phyloP scores from a whole-genome alignment of 352 stramenopile genomes.

The Phytopythium ostracodes region DNA sequence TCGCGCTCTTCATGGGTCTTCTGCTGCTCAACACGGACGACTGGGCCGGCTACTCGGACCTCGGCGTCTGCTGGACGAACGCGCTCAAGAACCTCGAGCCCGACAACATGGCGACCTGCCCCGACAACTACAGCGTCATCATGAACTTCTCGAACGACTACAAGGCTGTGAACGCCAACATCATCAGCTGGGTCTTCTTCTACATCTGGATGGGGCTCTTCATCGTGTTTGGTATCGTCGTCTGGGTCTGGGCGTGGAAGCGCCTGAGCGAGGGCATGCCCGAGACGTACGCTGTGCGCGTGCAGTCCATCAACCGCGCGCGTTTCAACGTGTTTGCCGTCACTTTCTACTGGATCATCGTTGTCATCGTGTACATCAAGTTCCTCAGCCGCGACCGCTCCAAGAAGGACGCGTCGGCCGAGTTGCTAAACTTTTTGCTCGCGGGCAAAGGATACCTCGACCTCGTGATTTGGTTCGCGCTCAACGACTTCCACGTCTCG shows the following conservation, averaged over 20 bases:
- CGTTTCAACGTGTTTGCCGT: constrained; percentile 88
- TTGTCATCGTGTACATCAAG: constrained; percentile 74
- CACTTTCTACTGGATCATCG: constrained; percentile 85
- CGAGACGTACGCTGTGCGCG: constrained; percentile 80
- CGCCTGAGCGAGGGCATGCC: constrained; percentile 84
- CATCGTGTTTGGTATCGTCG: constrained; percentile 72
- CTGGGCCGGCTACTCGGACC: constrained; percentile 82
- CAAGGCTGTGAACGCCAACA: constrained; percentile 80
- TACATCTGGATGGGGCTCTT: constrained; percentile 87
- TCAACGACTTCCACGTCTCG: constrained; percentile 82
- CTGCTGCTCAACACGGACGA: constrained; percentile 70
- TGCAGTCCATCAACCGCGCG: constrained; percentile 84
- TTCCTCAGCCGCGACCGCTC: constrained; percentile 63
- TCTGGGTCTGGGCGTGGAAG: constrained; percentile 86
- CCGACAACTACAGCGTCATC: constrained; percentile 34
- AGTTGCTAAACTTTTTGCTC: constrained; percentile 87
- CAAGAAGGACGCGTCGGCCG: constrained; percentile 50
- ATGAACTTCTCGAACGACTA: constrained; percentile 63
- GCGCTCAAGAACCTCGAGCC: constrained; percentile 58
- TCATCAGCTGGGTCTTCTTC: constrained; percentile 86
- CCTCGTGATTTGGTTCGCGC: constrained; percentile 85
- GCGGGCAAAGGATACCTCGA: constrained; percentile 86
- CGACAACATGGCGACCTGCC: constrained; percentile 28
- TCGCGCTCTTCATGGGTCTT: constrained; percentile 50
- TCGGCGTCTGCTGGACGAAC: constrained; percentile 87